These are phyloP conservation scores for Phoma sp. DNA, from an alignment of 2,329 filamentous ascomycete genomes.

Conservation along the genomic window DNA sequence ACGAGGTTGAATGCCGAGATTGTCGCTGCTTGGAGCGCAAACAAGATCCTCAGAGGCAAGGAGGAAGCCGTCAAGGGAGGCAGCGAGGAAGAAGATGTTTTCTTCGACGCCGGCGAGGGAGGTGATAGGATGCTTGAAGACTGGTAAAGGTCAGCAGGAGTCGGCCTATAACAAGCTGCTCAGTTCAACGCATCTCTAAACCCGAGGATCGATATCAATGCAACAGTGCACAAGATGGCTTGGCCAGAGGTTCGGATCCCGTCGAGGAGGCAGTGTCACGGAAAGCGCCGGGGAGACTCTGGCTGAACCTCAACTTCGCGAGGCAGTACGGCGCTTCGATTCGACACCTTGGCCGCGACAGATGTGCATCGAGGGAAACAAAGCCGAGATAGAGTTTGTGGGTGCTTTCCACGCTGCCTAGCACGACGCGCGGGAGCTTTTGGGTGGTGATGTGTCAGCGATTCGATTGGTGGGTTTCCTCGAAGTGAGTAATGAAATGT, in stretches of 20 bases:
- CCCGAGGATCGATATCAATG: background rate
- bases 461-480: background rate
- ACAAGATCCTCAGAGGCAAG: conserved; percentile 28
- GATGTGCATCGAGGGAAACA: background rate
- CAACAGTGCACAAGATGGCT: background rate
- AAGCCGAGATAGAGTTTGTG: conserved; percentile 13
- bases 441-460: background rate
- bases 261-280: conserved; percentile 14
- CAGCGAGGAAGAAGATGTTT: conserved; percentile 17
- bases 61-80: conserved; percentile 3
- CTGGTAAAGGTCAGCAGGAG: conserved; percentile 1
- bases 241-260: conserved; percentile 3
- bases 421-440: conserved; percentile 10
- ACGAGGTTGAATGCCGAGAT: conserved; percentile 49
- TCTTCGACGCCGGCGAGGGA: conserved; percentile 8
- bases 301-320: background rate
- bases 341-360: background rate
- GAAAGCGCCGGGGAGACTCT: background rate
- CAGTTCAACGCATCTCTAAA: background rate
- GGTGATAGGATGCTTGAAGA: background rate
- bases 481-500: background rate
- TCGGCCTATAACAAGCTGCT: background rate
- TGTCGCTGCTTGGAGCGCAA: conserved; percentile 46
- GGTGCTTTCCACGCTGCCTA: conserved; percentile 10
- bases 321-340: background rate